These are phyloP conservation scores for Dictyostelium intermedium DNA, from an alignment of 78 protist genomes.

Conservation along the genomic window DNA sequence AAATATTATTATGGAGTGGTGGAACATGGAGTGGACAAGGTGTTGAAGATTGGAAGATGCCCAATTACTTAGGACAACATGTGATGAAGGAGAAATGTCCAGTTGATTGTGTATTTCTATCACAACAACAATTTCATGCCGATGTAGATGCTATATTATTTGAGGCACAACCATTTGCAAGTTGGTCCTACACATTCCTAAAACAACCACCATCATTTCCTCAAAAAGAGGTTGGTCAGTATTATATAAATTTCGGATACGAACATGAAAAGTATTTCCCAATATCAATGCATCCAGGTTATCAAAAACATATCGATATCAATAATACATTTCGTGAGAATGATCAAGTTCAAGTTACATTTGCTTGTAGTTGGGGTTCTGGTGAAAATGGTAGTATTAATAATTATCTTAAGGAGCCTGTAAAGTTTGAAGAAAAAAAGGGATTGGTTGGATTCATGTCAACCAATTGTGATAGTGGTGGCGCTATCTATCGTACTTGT, in stretches of 20 bases:
- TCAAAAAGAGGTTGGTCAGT: slow-evolving; percentile 48
- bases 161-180: slow-evolving; percentile 72
- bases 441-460: slow-evolving; percentile 46
- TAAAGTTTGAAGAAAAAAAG: not conserved
- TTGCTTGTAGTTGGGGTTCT: slow-evolving; percentile 59
- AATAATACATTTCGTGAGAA: slow-evolving; percentile 17
- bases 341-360: slow-evolving; percentile 7
- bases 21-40: slow-evolving; percentile 64
- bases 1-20: slow-evolving; percentile 40
- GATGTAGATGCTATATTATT: slow-evolving; percentile 23
- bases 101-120: not conserved
- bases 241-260: slow-evolving; percentile 47
- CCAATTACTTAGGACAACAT: slow-evolving; percentile 61
- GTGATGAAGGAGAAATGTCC: not conserved
- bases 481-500: slow-evolving; percentile 63
- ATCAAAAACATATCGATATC: slow-evolving; percentile 20
- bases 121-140: not conserved
- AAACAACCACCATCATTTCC: slow-evolving; percentile 48
- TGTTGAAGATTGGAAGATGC: not conserved
- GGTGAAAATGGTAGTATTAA: slow-evolving; percentile 29
- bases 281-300: not conserved
- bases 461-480: slow-evolving; percentile 60
- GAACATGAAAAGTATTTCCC: slow-evolving; percentile 77
- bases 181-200: slow-evolving; percentile 31
- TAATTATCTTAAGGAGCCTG: not conserved